Evolutionary conservation across 2,329 filamentous ascomycete genomes (phyloP).

Genomic region (Plenodomus lindquistii): DNA sequence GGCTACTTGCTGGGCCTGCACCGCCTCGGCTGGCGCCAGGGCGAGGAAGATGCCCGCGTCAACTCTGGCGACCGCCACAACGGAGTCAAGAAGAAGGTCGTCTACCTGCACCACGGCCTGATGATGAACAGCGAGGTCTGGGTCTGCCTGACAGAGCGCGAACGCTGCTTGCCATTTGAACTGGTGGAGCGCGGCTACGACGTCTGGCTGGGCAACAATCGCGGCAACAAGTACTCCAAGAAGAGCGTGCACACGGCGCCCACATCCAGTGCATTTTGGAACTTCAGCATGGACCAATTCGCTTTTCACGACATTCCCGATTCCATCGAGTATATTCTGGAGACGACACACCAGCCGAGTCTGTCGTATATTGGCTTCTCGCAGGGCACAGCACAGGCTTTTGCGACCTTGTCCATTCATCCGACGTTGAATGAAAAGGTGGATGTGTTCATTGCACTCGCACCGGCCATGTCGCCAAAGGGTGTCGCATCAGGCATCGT

Average conservation of each 20-base stretch:
- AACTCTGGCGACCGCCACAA: constrained; percentile 67
- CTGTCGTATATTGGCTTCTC: constrained; percentile 97
- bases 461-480: constrained; percentile 93
- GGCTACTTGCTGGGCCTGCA: constrained; percentile 92
- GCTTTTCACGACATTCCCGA: constrained; percentile 97
- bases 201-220: constrained; percentile 97
- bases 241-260: constrained; percentile 81
- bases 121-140: constrained; percentile 99
- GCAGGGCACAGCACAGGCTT: constrained; percentile 95
- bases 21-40: constrained; percentile 78
- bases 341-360: constrained; percentile 78
- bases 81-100: constrained; percentile 73
- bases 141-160: constrained; percentile 86
- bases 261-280: constrained; percentile 80
- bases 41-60: constrained; percentile 77
- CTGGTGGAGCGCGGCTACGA: constrained; percentile 91
- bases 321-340: constrained; percentile 87
- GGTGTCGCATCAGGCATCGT: constrained; percentile 89
- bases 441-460: constrained; percentile 93
- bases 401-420: constrained; percentile 89
- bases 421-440: constrained; percentile 89
- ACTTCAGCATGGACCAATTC: constrained; percentile 98
- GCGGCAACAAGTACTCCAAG: constrained; percentile 98
- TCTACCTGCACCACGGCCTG: constrained; percentile 93
- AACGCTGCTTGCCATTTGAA: constrained; percentile 84